Conservation (phyloP, 202 grass and related monocot species). For the Setaria viridis region DNA sequence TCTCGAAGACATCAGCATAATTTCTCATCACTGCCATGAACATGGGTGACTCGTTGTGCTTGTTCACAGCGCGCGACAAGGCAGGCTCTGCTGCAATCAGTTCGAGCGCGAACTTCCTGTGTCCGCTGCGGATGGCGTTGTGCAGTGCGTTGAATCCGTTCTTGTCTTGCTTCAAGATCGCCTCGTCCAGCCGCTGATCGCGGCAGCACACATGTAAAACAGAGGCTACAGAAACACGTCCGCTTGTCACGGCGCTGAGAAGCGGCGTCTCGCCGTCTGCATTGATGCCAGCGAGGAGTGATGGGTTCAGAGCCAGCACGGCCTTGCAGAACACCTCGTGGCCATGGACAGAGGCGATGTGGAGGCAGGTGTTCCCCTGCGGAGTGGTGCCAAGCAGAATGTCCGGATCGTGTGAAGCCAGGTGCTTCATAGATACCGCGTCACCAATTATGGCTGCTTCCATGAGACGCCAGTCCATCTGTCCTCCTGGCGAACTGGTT, state of each 20-base stretch:
- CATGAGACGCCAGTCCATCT: too few species aligned
- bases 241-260: background rate
- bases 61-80: background rate
- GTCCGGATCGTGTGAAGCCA: too few species aligned
- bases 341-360: too few species aligned
- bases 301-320: background rate
- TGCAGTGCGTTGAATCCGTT: slow-evolving; percentile 42
- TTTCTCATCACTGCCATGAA: slow-evolving; percentile 42
- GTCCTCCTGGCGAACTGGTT: too few species aligned
- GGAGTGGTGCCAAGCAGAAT: too few species aligned
- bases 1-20: background rate
- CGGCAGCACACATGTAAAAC: background rate
- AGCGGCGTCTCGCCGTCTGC: slow-evolving; percentile 29
- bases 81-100: background rate
- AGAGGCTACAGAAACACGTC: background rate
- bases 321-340: too few species aligned
- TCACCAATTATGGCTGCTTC: too few species aligned
- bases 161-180: slow-evolving; percentile 29
- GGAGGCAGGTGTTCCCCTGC: too few species aligned
- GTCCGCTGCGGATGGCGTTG: slow-evolving; percentile 37
- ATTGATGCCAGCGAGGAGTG: slow-evolving; percentile 12
- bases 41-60: slow-evolving; percentile 32
- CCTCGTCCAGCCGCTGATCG: background rate
- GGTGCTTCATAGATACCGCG: too few species aligned
- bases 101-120: background rate